Base-by-base conservation (phyloP, 768 basidiomycete genomes). In the Hirschioporus abietinus region DNA sequence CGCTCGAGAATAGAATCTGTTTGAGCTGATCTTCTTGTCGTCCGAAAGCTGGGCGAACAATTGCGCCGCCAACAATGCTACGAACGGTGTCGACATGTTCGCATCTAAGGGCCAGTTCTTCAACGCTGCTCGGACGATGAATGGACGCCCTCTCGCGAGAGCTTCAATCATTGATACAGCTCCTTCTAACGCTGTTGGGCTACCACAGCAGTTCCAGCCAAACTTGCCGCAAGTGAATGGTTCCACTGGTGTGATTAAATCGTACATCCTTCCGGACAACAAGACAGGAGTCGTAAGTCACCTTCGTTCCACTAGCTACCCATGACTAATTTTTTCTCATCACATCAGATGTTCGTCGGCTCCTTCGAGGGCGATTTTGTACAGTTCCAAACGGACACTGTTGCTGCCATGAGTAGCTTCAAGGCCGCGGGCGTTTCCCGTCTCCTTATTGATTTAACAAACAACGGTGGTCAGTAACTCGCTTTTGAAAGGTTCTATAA, bases 251-350 rank as follows among this genome's bases (percentile, higher is more conserved):
- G 82, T 83, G 8, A 83, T 87, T 69, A 84, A 85, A 72, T 83
- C 84, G 0, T 88, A 78, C 71, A 77, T 88, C 26, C 76, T 88
- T 9, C 82, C 85, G 1, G 83, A 81, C 66, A 83, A 82, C 25
- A 79, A 80, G 68, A 88, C 86, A 0, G 87, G 86, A 18, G 88
- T 88, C 6, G 85, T 87, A 65, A 70, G 84, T 79, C 8, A 8
- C 30, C 30, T 30, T 2, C 30, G 2, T 5, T 30, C 5, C 60
- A 1, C 12, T 57, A 58, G 26, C 26, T 64, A 23, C 65, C 35
- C n/a, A n/a, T 9, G 12, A 12, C 20, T 18, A 24, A 26, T 23
- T 23, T 25, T 30, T 58, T 59, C 35, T 27, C 20, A 17, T 20
- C 23, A 61, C 24, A 20, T 61, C 61, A 87, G 84, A 86, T 87